Evolutionary conservation across 2,329 filamentous ascomycete species (phyloP), one percentile per base, ranked within the genome.

Genomic region (Diaporthe amygdali): DNA sequence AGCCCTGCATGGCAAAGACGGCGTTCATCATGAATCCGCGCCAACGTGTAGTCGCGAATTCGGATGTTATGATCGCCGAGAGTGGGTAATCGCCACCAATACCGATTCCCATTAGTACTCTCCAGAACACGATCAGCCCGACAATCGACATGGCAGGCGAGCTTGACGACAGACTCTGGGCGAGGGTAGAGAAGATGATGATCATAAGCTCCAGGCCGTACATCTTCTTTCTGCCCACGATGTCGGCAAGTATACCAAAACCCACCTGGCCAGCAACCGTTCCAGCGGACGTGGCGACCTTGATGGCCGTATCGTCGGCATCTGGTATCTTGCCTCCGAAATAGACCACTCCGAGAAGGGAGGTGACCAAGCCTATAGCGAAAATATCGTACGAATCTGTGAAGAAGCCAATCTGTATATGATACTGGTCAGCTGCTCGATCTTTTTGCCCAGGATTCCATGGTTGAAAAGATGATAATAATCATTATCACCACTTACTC

Each of bases 21-120:
- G 93, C 87, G 44, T 90, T 93, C 91, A 97, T 95, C 92, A 96
- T 96, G 74, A 93, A 93, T 75, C 93, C 94, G 80, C 94, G 86
- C 91, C 93, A 95, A 81, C 92, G 94, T 64, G 93, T 96, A 6
- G 92, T 95, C 15, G 94, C 93, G 77, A 96, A 96, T 85, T 96
- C 94, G 5, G 94, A 61, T 10, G 94, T 96, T 77, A 96, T 96
- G 74, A 96, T 93, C 27, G 92, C 92, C 64, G 91, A 94, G 7
- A 97, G 85, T 7, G 94, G 94, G 79, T 96, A 96, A 78, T 96
- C 94, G 76, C 92, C 92, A 77, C 92, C 91, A 59, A 93, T 92
- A 73, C 91, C 91, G 55, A 93, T 86, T 67, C 91, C 80, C 91
- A 95, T 94, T 14, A 95, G 82, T 0, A 95, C 90, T 81, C 93